A percentile compares a stretch with the other conserved stretches of the same genome.
Evolutionary conservation across 1,284 basidiomycete species (phyloP).

Genomic region (Afroboletus lepidellus): DNA sequence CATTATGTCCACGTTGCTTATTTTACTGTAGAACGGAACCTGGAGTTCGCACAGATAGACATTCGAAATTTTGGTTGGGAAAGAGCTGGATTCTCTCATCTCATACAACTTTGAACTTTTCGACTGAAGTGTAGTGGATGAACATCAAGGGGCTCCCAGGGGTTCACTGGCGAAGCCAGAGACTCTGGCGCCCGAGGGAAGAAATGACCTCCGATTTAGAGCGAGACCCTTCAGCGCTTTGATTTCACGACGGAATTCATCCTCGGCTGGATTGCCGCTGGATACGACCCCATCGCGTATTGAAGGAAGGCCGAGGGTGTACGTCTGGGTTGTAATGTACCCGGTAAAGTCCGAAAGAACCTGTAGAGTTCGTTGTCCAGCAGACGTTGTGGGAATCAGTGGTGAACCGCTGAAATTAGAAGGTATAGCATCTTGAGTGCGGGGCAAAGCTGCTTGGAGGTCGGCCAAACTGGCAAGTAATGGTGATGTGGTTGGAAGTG

Average conservation of each 20-base stretch:
- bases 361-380: conserved; percentile 47
- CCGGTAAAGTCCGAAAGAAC: conserved; percentile 51
- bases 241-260: conserved; percentile 53
- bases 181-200: conserved; percentile 14
- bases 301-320: conserved; percentile 29
- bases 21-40: not conserved
- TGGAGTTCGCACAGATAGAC: not conserved
- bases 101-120: not conserved
- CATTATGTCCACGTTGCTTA: not conserved
- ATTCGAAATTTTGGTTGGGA: not conserved
- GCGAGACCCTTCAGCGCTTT: conserved; percentile 55
- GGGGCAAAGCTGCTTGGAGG: conserved; percentile 48
- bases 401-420: conserved; percentile 29
- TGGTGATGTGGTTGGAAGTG: conserved; percentile 41
- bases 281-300: conserved; percentile 13
- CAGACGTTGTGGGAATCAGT: conserved; percentile 26
- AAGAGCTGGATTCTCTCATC: not conserved
- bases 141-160: conserved; percentile 2
- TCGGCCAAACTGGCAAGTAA: conserved; percentile 45
- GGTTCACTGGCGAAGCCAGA: conserved; percentile 8
- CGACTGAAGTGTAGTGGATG: not conserved
- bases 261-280: conserved; percentile 29
- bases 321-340: conserved; percentile 51
- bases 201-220: conserved; percentile 42
- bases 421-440: conserved; percentile 29